Evolutionary conservation across 805 yeast species (phyloP), one percentile per base, ranked within the genome.

Genomic region (Monosporozyma aerobia): DNA sequence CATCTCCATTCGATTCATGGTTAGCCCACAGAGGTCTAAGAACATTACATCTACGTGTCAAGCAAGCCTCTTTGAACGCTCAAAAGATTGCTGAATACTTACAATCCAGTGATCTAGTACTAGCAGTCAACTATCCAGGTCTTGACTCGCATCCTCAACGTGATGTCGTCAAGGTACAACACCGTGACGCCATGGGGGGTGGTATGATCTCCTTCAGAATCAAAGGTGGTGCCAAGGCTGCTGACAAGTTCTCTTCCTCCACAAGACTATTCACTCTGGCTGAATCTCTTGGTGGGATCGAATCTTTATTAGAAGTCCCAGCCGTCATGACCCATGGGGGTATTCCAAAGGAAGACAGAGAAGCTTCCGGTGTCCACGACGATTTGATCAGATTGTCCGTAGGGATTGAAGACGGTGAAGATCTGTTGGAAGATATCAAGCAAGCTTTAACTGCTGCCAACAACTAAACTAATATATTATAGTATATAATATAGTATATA

Each of bases 311-410:
- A 58, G 95, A 88, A 72, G 90, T 88, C 48, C 96, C 96, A 44
- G 94, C 95, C 47, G 80, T 82, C 53, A 87, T 87, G 96, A 87
- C 96, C 62, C 96, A 87, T 63, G 94, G 92, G 52, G 95, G 95
- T 67, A 87, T 87, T 69, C 89, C 94, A 64, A 75, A 76, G 67
- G 87, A 75, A 51, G 83, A 80, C 62, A 81, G 95, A 72, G 92
- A 85, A 71, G 78, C 81, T 50, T 77, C 81, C 54, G 95, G 95
- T 57, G 94, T 87, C 47, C 85, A 65, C 61, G 95, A 87, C 63
- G 89, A 87, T 70, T 77, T 88, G 70, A 76, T 88, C 61, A 82
- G 96, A 75, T 75, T 88, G 52, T 81, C 89, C 58, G 90, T 87
- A 49, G 96, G 96, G 71, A 85, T 88, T 56, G 96, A 88, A 73